Base-by-base conservation (phyloP, 768 basidiomycete genomes). In the Trametes meyenii region DNA sequence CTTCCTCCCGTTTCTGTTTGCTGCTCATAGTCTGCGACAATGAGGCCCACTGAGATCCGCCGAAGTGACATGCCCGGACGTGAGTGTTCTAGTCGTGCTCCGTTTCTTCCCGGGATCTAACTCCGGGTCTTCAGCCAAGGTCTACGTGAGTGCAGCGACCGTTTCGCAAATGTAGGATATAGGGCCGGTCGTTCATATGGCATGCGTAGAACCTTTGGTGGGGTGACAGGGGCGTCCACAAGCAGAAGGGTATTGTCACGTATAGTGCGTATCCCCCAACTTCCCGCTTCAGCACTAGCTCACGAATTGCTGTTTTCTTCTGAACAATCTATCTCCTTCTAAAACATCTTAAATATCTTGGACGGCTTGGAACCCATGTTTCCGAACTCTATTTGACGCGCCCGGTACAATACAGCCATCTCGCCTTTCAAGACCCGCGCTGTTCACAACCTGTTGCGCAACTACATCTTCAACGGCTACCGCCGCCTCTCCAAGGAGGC, bases 391-490 rank as follows among this genome's bases (percentile, higher is more conserved):
- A 10, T 21, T 11, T 38, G 21, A 6, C 29, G 50, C 33, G 24
- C 33, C 40, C 10, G 36, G 24, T 29, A 3, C 46, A 26, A 46
- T 53, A 38, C 62, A 97, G 95, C 83, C 65, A 70, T 95, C 64
- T 94, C 94, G n/a, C 90, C 93, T 8, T 90, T 84, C 79, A 86
- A 88, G 73, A 83, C 89, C 66, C 86, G 85, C 61, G 85, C 90
- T 17, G 83, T 87, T 43, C 86, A 89, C 50, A 79, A 89, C 56
- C 83, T 87, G 69, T 72, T 94, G 71, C 80, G 81, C 57, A 84
- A 76, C 66, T 96, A 92, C 80, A 72, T 94, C 67, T 92, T 94
- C 83, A 94, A 94, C 76, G 94, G 93, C 39, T 90, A 87, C 81
- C 82, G 81, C 55, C 86, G 95, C 64, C 73, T 94, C 53, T 84